Evolutionary conservation across 2,329 filamentous ascomycete species (phyloP), one percentile per base, ranked within the genome.

Genomic region (Alternaria dauci): DNA sequence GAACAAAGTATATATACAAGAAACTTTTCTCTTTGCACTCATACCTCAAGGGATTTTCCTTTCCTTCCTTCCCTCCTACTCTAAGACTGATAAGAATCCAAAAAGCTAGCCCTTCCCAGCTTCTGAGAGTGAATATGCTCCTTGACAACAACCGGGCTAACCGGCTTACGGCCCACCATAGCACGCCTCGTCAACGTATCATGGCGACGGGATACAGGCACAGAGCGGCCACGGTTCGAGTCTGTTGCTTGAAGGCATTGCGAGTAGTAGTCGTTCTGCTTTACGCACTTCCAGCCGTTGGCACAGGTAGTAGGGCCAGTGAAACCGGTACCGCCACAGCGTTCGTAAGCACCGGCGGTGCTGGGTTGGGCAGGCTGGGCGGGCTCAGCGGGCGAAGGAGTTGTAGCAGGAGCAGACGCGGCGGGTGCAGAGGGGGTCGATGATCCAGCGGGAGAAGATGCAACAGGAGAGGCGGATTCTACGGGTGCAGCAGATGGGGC

Each of bases 271-370:
- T 75, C 70, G 71, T 83, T 83, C 18, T 66, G 68, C 5, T 65
- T 64, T 14, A 71, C 71, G 73, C 81, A 84, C 6, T 69, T 70
- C 50, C 66, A 71, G n/a, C 81, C 81, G 18, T 67, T 32, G 1
- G 74, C 71, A 47, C 82, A 84, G n/a, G 67, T 52, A 0, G 76
- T 79, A 0, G 78, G 50, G 8, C 82, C 82, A 5, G 66, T 78
- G 58, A 69, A 82, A 43, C 74, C 76, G 5, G 62, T 66, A 23
- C 82, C 82, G 60, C 81, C 82, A 65, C 82, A 83, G 61, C 81
- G 81, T 2, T 75, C 76, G 67, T 80, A 83, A 11, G 61, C 52
- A 11, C 58, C 50, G 12, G 38, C 57, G 4, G 54, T 47, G 32
- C 32, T 36, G 3, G 32, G 32, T 14, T 34, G 32, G n/a, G 62